Evolutionary conservation across 768 basidiomycete genomes (phyloP).

Genomic region (Termitomyces sp.): DNA sequence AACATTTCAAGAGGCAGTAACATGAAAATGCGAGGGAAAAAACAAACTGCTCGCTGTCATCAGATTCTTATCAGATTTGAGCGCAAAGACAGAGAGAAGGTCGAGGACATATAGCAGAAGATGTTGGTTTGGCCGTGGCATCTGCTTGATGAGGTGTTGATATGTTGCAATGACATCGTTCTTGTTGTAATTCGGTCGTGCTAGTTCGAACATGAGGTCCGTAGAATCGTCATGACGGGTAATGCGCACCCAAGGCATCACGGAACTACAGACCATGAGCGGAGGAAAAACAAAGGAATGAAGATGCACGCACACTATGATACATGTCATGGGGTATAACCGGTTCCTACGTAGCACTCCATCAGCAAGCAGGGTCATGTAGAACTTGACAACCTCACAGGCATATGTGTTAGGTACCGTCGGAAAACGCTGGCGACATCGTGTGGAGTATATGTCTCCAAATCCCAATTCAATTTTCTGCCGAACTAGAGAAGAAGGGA

Average conservation of each 20-base stretch:
- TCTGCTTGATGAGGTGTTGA: slow-evolving; percentile 76
- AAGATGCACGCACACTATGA: slow-evolving; percentile 59
- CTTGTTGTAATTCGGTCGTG: slow-evolving; percentile 63
- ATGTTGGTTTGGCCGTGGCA: slow-evolving; percentile 91
- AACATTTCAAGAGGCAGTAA: neutral
- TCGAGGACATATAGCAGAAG: slow-evolving; percentile 97
- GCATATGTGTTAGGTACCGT: slow-evolving; percentile 94
- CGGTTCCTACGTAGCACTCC: slow-evolving; percentile 60
- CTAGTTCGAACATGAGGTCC: slow-evolving; percentile 30
- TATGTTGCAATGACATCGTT: slow-evolving; percentile 76
- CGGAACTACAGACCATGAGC: slow-evolving; percentile 56
- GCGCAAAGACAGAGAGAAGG: slow-evolving; percentile 90
- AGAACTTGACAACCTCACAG: slow-evolving; percentile 49
- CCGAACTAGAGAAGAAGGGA: slow-evolving; percentile 62
- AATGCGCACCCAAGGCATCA: slow-evolving; percentile 61
- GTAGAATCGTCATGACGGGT: neutral
- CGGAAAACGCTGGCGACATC: slow-evolving; percentile 97
- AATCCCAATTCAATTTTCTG: slow-evolving; percentile 88
- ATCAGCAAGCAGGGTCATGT: slow-evolving; percentile 9
- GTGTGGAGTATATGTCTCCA: slow-evolving; percentile 85
- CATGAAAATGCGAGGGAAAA: neutral
- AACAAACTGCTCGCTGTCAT: slow-evolving; percentile 92
- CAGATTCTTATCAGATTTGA: slow-evolving; percentile 86
- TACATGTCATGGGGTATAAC: slow-evolving; percentile 93
- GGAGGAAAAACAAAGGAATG: slow-evolving; percentile 11